A percentile compares a stretch with the other conserved stretches of the same genome.
Evolutionary conservation across 1,284 basidiomycete genomes (phyloP).

Genomic region (Gomphus bonarii): DNA sequence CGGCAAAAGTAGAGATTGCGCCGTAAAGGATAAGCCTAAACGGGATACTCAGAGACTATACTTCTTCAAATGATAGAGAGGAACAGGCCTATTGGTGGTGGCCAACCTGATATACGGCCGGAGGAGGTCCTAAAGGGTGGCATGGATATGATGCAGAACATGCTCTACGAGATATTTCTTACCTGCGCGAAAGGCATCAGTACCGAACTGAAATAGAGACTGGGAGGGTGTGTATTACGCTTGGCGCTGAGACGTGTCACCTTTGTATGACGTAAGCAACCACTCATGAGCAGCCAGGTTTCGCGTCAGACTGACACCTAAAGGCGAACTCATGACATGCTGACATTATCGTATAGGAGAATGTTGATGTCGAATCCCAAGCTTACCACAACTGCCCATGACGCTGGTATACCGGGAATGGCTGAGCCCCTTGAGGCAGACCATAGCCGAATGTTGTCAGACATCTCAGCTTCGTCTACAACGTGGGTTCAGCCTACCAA

Average conservation of each 20-base stretch:
- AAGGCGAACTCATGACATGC: no score
- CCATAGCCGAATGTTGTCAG: background rate
- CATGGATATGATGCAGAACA: background rate
- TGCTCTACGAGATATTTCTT: background rate
- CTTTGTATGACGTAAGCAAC: background rate
- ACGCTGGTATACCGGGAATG: background rate
- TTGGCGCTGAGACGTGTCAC: background rate
- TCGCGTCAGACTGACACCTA: background rate
- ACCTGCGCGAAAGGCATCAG: constrained; percentile 9
- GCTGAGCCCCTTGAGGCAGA: background rate
- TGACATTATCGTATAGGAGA: no score
- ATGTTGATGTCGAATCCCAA: background rate
- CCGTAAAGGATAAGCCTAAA: constrained; percentile 50
- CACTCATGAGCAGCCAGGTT: background rate
- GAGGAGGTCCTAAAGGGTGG: background rate
- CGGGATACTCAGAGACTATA: background rate
- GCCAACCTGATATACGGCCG: constrained; percentile 9
- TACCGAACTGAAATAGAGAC: background rate
- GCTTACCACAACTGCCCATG: background rate
- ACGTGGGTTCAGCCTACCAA: background rate
- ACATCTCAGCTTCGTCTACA: background rate
- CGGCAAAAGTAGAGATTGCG: constrained; percentile 57
- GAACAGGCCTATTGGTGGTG: constrained; percentile 4
- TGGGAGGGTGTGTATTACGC: background rate
- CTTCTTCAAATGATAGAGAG: background rate